phyloP scores from a whole-genome alignment of 1,284 basidiomycete species.

The Filobasidium uniguttulatum region DNA sequence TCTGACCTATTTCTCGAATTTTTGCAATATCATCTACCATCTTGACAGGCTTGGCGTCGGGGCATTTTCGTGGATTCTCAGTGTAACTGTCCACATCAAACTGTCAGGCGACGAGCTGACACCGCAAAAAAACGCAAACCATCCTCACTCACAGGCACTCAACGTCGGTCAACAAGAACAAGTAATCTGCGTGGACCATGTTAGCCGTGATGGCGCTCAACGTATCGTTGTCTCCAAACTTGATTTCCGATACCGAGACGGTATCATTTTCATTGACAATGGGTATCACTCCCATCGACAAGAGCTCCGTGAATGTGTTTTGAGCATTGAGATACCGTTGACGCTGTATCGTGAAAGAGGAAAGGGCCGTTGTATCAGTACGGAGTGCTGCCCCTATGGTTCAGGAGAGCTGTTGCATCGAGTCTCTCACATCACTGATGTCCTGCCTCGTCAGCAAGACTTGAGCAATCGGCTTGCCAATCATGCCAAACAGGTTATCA shows the following conservation, averaged over 20 bases:
- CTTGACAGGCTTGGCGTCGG: conserved; percentile 63
- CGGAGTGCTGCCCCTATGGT: too few species aligned
- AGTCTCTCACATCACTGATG: conserved; percentile 72
- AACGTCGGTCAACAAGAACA: conserved; percentile 93
- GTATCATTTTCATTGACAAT: conserved; percentile 98
- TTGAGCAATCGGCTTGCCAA: conserved; percentile 91
- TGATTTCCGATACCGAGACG: conserved; percentile 94
- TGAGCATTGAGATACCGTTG: conserved; percentile 88
- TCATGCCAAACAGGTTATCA: conserved; percentile 87
- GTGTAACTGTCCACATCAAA: conserved; percentile 47
- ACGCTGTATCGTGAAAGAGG: conserved; percentile 42
- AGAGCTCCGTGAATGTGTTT: conserved; percentile 76
- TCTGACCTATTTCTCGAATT: conserved; percentile 63
- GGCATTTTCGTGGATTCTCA: conserved; percentile 83
- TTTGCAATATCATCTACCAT: conserved; percentile 69
- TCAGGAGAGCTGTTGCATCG: neutral
- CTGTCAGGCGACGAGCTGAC: neutral
- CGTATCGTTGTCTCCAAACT: conserved; percentile 99
- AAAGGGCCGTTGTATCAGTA: too few species aligned
- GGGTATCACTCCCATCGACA: conserved; percentile 79
- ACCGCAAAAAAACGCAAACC: neutral
- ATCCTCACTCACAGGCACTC: conserved; percentile 51
- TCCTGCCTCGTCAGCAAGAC: conserved; percentile 86
- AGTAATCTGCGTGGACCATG: conserved; percentile 93
- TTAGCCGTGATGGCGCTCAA: conserved; percentile 91